Conservation (phyloP, 1,284 basidiomycete species). For the Ceratobasidium sp. region DNA sequence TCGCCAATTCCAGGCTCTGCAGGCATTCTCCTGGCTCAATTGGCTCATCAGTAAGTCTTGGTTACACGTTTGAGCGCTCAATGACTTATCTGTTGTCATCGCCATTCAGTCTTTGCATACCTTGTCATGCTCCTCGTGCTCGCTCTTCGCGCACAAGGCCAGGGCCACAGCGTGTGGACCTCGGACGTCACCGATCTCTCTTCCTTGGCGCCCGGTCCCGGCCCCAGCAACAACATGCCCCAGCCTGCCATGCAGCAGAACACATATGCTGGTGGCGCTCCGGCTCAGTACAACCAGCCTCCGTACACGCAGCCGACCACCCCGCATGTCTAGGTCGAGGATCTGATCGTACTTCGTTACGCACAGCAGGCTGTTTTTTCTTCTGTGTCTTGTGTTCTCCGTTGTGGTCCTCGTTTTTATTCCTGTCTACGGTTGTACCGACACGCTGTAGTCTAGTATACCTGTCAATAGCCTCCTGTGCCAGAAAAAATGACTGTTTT, state of each 20-base stretch:
- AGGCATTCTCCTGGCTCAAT: slow-evolving; percentile 47
- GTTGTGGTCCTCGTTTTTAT: neutral
- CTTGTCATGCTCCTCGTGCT: slow-evolving; percentile 14
- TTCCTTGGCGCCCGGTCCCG: neutral
- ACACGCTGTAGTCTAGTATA: slow-evolving; percentile 1
- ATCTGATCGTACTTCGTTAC: neutral
- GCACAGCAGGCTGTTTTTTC: neutral
- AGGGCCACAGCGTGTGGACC: slow-evolving; percentile 34
- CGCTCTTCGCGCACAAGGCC: neutral
- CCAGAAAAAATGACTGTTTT: neutral
- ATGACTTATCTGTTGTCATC: neutral
- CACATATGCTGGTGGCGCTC: neutral
- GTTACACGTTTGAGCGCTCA: neutral
- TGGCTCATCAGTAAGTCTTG: slow-evolving; percentile 45
- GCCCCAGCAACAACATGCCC: neutral
- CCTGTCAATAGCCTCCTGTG: neutral
- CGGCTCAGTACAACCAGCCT: neutral
- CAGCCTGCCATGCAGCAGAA: slow-evolving; percentile 8
- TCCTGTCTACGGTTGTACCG: neutral
- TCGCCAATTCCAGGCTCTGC: slow-evolving; percentile 45
- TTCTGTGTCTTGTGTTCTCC: neutral
- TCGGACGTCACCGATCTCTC: slow-evolving; percentile 14
- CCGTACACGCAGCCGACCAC: neutral
- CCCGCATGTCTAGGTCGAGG: neutral
- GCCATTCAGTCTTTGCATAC: slow-evolving; percentile 9